Conservation (phyloP, 768 basidiomycete genomes). For the Trametes maxima region DNA sequence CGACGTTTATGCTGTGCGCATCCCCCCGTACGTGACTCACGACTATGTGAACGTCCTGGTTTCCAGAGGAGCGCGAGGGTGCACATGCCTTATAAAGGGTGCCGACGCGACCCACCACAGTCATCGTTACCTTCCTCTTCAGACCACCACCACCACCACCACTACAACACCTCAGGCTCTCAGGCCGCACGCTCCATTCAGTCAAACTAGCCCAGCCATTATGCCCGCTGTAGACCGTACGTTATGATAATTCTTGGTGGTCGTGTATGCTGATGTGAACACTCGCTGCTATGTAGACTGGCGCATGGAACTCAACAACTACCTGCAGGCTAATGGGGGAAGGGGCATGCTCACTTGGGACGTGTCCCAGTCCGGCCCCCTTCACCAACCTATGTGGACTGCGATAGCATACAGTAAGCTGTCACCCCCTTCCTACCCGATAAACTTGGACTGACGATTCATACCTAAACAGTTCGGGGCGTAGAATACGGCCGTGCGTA, state of each 20-base stretch:
- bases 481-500: conserved; percentile 29
- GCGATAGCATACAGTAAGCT: conserved; percentile 33
- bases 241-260: neutral
- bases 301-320: conserved; percentile 37
- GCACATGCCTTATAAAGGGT: conserved; percentile 12
- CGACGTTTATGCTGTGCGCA: conserved; percentile 23
- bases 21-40: conserved; percentile 23
- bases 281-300: conserved; percentile 26
- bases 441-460: neutral
- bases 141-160: neutral
- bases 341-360: conserved; percentile 30
- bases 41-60: conserved; percentile 4
- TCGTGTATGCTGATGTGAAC: neutral
- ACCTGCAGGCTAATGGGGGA: conserved; percentile 32
- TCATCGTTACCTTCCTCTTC: conserved; percentile 16
- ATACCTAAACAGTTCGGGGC: conserved; percentile 26
- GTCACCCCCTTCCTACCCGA: neutral
- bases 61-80: neutral
- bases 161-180: neutral
- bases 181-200: neutral
- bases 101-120: conserved; percentile 1
- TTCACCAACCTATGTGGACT: conserved; percentile 32
- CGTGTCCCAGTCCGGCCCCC: conserved; percentile 26
- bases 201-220: neutral
- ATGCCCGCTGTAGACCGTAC: conserved; percentile 26